These are phyloP conservation scores for Phytophthora agathidicida DNA, from an alignment of 352 stramenopile species.

Conservation along the genomic window DNA sequence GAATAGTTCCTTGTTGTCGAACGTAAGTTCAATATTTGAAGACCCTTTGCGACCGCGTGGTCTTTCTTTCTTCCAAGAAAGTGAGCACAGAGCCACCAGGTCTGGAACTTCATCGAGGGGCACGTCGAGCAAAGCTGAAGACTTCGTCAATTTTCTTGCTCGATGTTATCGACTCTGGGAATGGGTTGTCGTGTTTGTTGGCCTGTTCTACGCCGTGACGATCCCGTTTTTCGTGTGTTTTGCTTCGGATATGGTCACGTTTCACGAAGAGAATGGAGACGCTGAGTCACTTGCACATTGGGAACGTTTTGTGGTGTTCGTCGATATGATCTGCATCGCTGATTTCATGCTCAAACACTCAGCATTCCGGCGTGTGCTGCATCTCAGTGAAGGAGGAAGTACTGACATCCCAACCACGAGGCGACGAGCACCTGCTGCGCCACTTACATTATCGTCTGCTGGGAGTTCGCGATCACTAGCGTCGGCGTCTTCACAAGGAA, in stretches of 20 bases:
- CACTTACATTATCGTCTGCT: not conserved
- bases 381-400: conserved; percentile 28
- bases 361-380: conserved; percentile 53
- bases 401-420: conserved; percentile 10
- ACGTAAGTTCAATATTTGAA: not conserved
- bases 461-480: conserved; percentile 1
- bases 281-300: conserved; percentile 26
- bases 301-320: conserved; percentile 40
- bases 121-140: conserved; percentile 39
- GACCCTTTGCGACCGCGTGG: not conserved
- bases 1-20: conserved; percentile 11
- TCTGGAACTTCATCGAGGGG: conserved; percentile 7
- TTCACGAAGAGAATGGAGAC: conserved; percentile 14
- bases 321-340: conserved; percentile 62
- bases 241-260: conserved; percentile 33
- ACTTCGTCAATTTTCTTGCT: conserved; percentile 60
- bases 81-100: not conserved
- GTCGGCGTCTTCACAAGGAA: not conserved
- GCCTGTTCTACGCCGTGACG: conserved; percentile 60
- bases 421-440: not conserved
- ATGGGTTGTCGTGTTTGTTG: conserved; percentile 50
- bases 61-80: conserved; percentile 16
- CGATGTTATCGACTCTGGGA: conserved; percentile 67
- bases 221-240: conserved; percentile 73
- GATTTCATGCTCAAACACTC: conserved; percentile 63